Evolutionary conservation across 169 alveolate species (phyloP).

Genomic region (Plasmodium berghei): DNA sequence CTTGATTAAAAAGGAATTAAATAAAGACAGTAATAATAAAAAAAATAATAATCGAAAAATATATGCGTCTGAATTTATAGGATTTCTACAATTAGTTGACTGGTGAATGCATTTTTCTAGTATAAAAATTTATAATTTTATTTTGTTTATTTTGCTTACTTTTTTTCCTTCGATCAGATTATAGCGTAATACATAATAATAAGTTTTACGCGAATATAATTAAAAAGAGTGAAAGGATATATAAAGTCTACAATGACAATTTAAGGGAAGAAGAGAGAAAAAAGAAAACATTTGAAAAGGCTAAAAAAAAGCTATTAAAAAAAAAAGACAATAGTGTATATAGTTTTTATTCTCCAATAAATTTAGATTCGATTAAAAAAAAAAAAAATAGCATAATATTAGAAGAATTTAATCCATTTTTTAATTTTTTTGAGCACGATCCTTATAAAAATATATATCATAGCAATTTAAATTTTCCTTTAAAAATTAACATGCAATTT

Average conservation of each 20-base stretch:
- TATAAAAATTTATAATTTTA: not conserved
- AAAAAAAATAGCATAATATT: slow-evolving; percentile 10
- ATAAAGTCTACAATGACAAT: slow-evolving; percentile 22
- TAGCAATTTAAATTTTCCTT: slow-evolving; percentile 47
- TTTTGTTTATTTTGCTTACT: not conserved
- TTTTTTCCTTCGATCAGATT: slow-evolving; percentile 18
- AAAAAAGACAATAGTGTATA: slow-evolving; percentile 5
- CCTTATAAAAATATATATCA: slow-evolving; percentile 62
- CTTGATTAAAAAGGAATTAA: slow-evolving; percentile 51
- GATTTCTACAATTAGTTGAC: not conserved
- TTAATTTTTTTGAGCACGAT: slow-evolving; percentile 57
- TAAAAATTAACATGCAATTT: slow-evolving; percentile 50
- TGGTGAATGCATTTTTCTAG: not conserved
- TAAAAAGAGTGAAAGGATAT: slow-evolving; percentile 58
- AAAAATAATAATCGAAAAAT: not conserved
- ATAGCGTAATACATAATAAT: slow-evolving; percentile 39
- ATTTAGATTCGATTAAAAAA: slow-evolving; percentile 2
- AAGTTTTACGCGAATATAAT: slow-evolving; percentile 62
- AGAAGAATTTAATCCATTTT: slow-evolving; percentile 68
- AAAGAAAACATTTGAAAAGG: slow-evolving; percentile 31
- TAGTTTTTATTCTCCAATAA: not conserved
- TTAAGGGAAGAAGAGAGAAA: slow-evolving; percentile 45
- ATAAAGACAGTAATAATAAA: slow-evolving; percentile 25
- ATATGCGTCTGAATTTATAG: not conserved
- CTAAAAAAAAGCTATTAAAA: slow-evolving; percentile 37